Conservation (phyloP, 2,329 filamentous ascomycete species). For the Cordyceps farinosa region DNA sequence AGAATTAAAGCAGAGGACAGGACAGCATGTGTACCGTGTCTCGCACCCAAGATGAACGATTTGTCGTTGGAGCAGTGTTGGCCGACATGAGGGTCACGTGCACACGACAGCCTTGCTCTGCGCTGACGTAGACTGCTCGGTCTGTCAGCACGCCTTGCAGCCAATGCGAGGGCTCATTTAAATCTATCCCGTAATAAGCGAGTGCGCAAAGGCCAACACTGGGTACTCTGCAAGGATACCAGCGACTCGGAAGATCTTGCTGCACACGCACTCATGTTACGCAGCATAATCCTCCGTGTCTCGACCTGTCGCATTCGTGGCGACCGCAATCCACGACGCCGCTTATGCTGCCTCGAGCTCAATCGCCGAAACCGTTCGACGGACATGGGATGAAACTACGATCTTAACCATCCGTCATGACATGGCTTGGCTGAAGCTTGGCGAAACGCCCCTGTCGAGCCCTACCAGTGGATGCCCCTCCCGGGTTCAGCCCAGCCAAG, state of each 20-base stretch:
- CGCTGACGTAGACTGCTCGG: slow-evolving; percentile 4
- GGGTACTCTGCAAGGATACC: no score
- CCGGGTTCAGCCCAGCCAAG: not conserved
- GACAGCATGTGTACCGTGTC: not conserved
- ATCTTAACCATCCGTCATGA: not conserved
- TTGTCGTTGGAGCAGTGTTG: not conserved
- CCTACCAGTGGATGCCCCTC: slow-evolving; percentile 8
- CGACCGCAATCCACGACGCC: no score
- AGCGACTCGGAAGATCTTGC: no score
- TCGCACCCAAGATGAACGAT: not conserved
- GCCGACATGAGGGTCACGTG: slow-evolving; percentile 1
- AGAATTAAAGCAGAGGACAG: not conserved
- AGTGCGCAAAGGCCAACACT: no score
- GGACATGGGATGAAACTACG: not conserved
- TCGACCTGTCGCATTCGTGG: no score
- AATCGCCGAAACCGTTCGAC: not conserved
- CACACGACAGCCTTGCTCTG: not conserved
- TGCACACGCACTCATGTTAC: no score
- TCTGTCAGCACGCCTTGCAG: not conserved
- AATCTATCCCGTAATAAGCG: no score
- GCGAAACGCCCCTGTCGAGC: not conserved
- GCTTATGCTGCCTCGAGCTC: not conserved
- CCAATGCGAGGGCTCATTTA: not conserved
- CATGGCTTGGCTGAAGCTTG: slow-evolving; percentile 4
- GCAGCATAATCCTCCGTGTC: no score